Base-by-base conservation (phyloP, 768 basidiomycete genomes). In the Symmetrospora coprosmae region DNA sequence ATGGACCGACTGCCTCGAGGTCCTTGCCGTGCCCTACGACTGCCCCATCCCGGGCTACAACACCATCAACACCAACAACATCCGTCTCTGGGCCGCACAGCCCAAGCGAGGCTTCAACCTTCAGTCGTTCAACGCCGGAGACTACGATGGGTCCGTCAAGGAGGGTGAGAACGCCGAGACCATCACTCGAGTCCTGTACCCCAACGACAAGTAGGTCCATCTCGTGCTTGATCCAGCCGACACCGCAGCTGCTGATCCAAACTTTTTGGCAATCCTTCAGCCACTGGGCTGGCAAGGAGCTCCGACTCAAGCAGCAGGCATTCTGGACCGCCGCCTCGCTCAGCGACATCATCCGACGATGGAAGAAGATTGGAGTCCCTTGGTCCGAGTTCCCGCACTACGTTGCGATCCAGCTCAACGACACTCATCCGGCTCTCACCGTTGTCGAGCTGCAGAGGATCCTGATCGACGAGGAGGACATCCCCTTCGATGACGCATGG, bases 401-500 rank as follows among this genome's bases (percentile, higher is more conserved):
- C 50, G 84, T 86, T 66, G 86, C 87, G 8, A 90, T 94, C 61
- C 92, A 99, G 72, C 80, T 92, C n/a, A 94, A 92, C 69, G 89
- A 90, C 82, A 94, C 91, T 2, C 92, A 96, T 72, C 91, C 91
- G 0, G 91, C 90, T 2, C 79, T 96, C 61, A 88, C 91, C 25
- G 87, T 97, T 68, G 86, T 86, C 19, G 94, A 99, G 72, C 77
- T 96, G 58, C 89, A 90, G 87, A 82, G 91, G 27, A 81, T 96
- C 65, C 78, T 77, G 21, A 69, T 75, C 66, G 92, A 97, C 68
- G 92, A 97, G 35, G 92, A 97, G 72, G 87, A 90, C 34, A 69
- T 90, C 19, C 66, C 75, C 1, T 99, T 89, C 86, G 80, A 81
- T 64, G 67, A 73, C 16, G 91, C 94, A 3, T 99, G 94, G 94